These are phyloP conservation scores for Colletotrichum gloeosporioides DNA, from an alignment of 2,329 filamentous ascomycete species.

Conservation along the genomic window DNA sequence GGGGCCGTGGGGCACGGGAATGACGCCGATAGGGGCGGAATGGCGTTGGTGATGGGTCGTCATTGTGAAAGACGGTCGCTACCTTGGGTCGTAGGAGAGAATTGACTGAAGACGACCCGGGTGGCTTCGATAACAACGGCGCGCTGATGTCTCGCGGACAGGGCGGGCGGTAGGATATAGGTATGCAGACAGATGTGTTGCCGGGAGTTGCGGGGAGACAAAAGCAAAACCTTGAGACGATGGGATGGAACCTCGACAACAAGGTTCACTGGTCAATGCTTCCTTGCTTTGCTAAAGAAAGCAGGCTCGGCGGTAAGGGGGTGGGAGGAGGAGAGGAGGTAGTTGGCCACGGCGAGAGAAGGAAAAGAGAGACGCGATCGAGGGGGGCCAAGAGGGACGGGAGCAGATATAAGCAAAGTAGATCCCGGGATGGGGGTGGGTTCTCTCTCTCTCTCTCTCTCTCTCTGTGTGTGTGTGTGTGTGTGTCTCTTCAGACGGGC, in stretches of 20 bases:
- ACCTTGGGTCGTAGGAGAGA: background rate
- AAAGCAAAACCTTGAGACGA: conserved; percentile 5
- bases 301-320: background rate
- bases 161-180: background rate
- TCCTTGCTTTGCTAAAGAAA: conserved; percentile 10
- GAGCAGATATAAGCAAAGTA: conserved; percentile 19
- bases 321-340: background rate
- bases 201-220: background rate
- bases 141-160: background rate
- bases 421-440: conserved; percentile 12
- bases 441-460: background rate
- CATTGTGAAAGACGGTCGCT: conserved; percentile 2
- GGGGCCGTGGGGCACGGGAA: conserved; percentile 61
- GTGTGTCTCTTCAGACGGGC: background rate
- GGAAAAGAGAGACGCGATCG: background rate
- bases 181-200: background rate
- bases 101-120: background rate
- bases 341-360: conserved; percentile 4
- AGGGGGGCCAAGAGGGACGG: conserved; percentile 7
- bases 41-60: conserved; percentile 41
- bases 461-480: background rate
- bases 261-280: conserved; percentile 4
- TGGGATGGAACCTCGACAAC: background rate
- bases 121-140: background rate
- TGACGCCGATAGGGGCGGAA: conserved; percentile 52